Base-by-base conservation (phyloP, 164 flowering plant species). In the Saururus chinensis region DNA sequence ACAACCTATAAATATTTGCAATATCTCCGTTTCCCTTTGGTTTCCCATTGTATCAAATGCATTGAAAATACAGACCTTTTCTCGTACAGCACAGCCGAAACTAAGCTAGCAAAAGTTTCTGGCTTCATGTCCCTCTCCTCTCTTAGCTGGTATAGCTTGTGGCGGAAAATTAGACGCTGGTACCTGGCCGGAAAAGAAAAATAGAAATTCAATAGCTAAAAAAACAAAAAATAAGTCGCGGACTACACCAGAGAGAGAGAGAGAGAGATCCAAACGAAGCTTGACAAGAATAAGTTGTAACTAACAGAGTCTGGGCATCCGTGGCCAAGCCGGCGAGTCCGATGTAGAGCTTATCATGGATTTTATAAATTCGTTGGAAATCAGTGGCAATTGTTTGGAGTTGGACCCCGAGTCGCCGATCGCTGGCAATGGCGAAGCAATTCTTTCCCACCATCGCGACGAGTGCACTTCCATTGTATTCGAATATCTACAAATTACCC, bases 371-470 rank as follows among this genome's bases (percentile, higher is more conserved):
- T 53, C 70, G 79, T 77, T 86, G 81, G 55, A 90, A 90, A 75
- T 93, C 97, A 8, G 98, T 93, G 40, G 96, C 97, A 64, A 93
- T 70, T 4, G 96, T 93, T 62, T 93, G 98, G 49, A 93, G 88
- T 81, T 93, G 97, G 59, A 93, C 96, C 0, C 98, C 97, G 7
- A 90, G 83, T 0, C 97, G 70, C 51, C 98, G 84, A 71, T 92
- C 98, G 69, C 97, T 88, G 30, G 89, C 97, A 37, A 90, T 86
- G 25, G 95, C 98, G 63, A 93, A 90, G 72, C 97, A 90, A 71
- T 93, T 88, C 84, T 88, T 93, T 7, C 98, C 98, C 11, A 93
- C 98, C 98, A 93, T 93, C 0, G 98, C 98, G 3, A 93, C 77
- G 11, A 90, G 52, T 41, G 97, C 95, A 70, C 97, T 90, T 19